These are phyloP conservation scores for Saprolegnia diclina DNA, from an alignment of 352 stramenopile species.

Conservation along the genomic window DNA sequence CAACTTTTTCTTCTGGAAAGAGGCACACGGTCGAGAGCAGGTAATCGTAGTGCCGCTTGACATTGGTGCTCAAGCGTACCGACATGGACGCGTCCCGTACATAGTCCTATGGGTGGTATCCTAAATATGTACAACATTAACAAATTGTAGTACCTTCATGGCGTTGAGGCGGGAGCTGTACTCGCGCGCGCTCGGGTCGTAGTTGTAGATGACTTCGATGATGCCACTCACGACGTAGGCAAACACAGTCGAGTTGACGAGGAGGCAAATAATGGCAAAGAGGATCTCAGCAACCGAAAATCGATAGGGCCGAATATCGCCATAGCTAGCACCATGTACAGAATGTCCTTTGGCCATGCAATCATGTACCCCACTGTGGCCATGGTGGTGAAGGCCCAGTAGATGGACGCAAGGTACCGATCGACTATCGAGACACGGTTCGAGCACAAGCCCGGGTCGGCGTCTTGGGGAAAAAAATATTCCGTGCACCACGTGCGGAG, in stretches of 20 bases:
- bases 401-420: conserved; percentile 74
- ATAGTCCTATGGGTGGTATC: conserved; percentile 41
- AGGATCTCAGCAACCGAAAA: conserved; percentile 67
- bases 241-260: conserved; percentile 77
- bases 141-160: conserved; percentile 59
- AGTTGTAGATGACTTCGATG: conserved; percentile 74
- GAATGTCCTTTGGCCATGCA: not conserved
- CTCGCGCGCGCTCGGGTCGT: conserved; percentile 69
- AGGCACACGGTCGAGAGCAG: conserved; percentile 32
- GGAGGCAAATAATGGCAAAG: conserved; percentile 68
- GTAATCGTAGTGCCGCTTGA: conserved; percentile 38
- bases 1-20: conserved; percentile 76
- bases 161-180: conserved; percentile 70
- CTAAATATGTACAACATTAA: not conserved
- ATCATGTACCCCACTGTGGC: conserved; percentile 78
- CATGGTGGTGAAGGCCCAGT: conserved; percentile 89
- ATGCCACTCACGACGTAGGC: conserved; percentile 77
- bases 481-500: conserved; percentile 25
- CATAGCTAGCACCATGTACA: conserved; percentile 29
- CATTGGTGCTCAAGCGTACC: conserved; percentile 48
- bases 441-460: conserved; percentile 37
- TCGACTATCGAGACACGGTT: conserved; percentile 37
- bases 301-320: conserved; percentile 63
- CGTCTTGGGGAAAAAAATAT: conserved; percentile 19
- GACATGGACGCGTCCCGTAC: conserved; percentile 57